These are phyloP conservation scores for Fusarium siculi DNA, from an alignment of 2,329 filamentous ascomycete species.

Conservation along the genomic window DNA sequence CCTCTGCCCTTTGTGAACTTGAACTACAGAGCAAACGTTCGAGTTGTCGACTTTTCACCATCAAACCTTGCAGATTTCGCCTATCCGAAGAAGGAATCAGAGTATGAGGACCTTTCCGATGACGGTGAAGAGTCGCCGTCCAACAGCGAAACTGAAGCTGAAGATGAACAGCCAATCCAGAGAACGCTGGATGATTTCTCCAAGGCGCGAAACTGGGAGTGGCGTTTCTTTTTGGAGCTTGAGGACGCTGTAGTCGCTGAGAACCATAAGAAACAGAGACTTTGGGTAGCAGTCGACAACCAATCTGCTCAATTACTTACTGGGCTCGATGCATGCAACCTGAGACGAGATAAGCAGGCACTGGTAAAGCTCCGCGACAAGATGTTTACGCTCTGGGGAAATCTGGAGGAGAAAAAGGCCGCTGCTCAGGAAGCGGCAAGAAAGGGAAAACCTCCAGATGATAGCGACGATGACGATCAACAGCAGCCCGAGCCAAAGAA, in stretches of 20 bases:
- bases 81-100: conserved; percentile 52
- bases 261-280: conserved; percentile 53
- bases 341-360: conserved; percentile 62
- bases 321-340: conserved; percentile 60
- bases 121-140: conserved; percentile 41
- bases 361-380: conserved; percentile 71
- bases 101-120: conserved; percentile 63
- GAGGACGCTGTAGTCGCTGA: conserved; percentile 68
- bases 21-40: conserved; percentile 75
- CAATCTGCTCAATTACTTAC: conserved; percentile 60
- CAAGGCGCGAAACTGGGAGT: conserved; percentile 71
- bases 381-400: conserved; percentile 85
- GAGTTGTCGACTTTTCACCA: conserved; percentile 87
- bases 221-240: conserved; percentile 83
- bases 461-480: conserved; percentile 50
- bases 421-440: conserved; percentile 40
- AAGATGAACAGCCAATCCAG: conserved; percentile 24
- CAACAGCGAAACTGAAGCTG: conserved; percentile 21
- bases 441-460: conserved; percentile 51
- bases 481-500: conserved; percentile 4
- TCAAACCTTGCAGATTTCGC: conserved; percentile 77
- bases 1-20: conserved; percentile 78
- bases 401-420: conserved; percentile 73
- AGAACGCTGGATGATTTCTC: conserved; percentile 41
- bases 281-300: conserved; percentile 78